Evolutionary conservation across 148 eudicot species (phyloP), one percentile per base, ranked within the genome.

Genomic region (Camellia lanceoleosa): DNA sequence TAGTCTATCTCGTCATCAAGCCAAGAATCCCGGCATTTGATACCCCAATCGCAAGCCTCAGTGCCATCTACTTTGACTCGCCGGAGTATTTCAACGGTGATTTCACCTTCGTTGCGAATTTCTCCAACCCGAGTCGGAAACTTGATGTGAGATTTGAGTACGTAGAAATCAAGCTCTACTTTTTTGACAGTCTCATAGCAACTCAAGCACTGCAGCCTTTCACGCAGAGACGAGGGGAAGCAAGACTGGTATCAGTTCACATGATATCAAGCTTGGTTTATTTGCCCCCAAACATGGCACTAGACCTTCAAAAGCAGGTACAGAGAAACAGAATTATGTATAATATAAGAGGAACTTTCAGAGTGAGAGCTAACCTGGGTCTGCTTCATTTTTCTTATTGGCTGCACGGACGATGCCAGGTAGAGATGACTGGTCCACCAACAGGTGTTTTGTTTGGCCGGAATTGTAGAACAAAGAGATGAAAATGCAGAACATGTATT

Each of bases 361-460:
- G 85, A 84, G 90, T 93, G 46, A 83, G 78, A 62, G 88, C 88
- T 38, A 88, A 74, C 49, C 71, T 90, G 65, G 97, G 94, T 38
- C 2, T 77, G 63, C 77, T 86, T 74, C 91, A 86, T 54, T 90
- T 81, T 79, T 76, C 90, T 13, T 95, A 93, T 75, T 88, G 90
- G 94, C 86, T 91, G 87, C 93, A 88, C 44, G 43, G 87, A 2
- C 83, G 70, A 44, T 93, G 98, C 84, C 89, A 89, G 68, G 66
- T 95, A 63, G 88, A 90, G 90, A 86, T 95, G 91, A 90, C 92
- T 2, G 87, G 94, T 80, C 98, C 98, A 38, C 97, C 98, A 14
- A 84, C 74, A 6, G 96, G 98, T 4, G 75, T 89, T 42, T 85
- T 95, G 18, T 74, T 90, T 2, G 83, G 90, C 44, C 86, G 84